Evolutionary conservation across 306 rosid species (phyloP).

Genomic region (Hippophae rhamnoides): DNA sequence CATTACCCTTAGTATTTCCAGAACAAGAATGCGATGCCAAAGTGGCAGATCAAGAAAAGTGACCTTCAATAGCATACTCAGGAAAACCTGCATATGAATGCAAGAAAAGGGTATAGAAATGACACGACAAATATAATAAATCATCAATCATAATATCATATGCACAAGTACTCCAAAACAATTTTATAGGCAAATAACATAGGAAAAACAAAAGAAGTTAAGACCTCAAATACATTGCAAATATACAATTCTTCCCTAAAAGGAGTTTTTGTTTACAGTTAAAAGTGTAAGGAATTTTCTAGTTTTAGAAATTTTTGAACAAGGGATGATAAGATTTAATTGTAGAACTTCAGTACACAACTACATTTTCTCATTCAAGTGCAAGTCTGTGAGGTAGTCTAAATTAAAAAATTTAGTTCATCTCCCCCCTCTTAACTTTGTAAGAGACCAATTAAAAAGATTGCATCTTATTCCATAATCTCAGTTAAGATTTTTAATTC

Average conservation of each 20-base stretch:
- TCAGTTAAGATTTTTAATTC: not conserved
- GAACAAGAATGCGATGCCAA: conserved; percentile 99
- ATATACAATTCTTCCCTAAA: not conserved
- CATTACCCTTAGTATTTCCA: conserved; percentile 91
- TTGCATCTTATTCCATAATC: no score
- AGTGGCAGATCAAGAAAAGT: conserved; percentile 91
- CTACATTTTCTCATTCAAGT: no score
- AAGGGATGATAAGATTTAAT: no score
- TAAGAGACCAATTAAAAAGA: no score
- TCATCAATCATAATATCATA: not conserved
- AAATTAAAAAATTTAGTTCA: no score
- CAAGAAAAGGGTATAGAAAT: not conserved
- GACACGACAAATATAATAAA: conserved; percentile 2
- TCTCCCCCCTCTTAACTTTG: no score
- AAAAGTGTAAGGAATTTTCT: not conserved
- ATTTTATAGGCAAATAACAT: not conserved
- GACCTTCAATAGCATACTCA: conserved; percentile 90
- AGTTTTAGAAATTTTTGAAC: no score
- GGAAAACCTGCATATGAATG: conserved; percentile 67
- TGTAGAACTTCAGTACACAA: no score
- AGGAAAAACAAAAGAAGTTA: not conserved
- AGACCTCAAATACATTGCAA: not conserved
- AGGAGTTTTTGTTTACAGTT: not conserved
- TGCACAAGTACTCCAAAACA: not conserved
- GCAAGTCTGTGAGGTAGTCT: no score